Base-by-base conservation (phyloP, 140 eudicot species). In the Senecio squalidus region DNA sequence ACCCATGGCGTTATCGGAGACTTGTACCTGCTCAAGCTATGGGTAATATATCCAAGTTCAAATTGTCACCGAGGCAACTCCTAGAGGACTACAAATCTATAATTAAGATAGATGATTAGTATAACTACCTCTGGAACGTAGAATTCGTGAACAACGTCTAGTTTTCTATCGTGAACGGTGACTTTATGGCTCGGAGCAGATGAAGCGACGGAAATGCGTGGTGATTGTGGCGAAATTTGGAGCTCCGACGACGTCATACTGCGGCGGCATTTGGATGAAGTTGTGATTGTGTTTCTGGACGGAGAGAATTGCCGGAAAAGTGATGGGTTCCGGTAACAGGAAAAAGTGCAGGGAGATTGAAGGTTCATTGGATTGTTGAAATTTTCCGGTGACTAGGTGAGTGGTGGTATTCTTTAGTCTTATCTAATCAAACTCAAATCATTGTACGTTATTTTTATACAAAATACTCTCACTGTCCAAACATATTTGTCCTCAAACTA, bases 81-180 rank as follows among this genome's bases (percentile, higher is more conserved):
- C n/a, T n/a, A n/a, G n/a, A n/a, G n/a, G n/a, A n/a, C n/a, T n/a
- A 30, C 36, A 9, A 9, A 30, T 4, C 5, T 3, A 30, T 6
- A 9, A 30, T 9, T 3, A 30, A 30, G 36, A 30, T 30, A 1
- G 5, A 1, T 30, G 36, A 30, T 30, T 6, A 30, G 36, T 4
- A 30, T 29, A n/a, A 46, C 23, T 50, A 87, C 98, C 94, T 91
- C 98, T 2, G 98, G 98, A 52, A 91, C 98, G 50, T 74, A 49
- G 74, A 91, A 91, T 43, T 91, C 89, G 74, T 91, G 94, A 29
- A 76, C 82, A 31, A 81, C 60, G 6, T 78, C 96, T 6, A 94
- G 89, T 57, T 83, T 80, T 36, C 96, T 75, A 63, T 91, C 98
- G 52, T 79, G 92, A 39, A 91, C 98, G 20, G 88, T 87, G 70